Percentiles rank a stretch among this genome's conserved stretches.
These are phyloP conservation scores for Populus deltoides DNA, from an alignment of 345 rosid species.

Conservation along the genomic window DNA sequence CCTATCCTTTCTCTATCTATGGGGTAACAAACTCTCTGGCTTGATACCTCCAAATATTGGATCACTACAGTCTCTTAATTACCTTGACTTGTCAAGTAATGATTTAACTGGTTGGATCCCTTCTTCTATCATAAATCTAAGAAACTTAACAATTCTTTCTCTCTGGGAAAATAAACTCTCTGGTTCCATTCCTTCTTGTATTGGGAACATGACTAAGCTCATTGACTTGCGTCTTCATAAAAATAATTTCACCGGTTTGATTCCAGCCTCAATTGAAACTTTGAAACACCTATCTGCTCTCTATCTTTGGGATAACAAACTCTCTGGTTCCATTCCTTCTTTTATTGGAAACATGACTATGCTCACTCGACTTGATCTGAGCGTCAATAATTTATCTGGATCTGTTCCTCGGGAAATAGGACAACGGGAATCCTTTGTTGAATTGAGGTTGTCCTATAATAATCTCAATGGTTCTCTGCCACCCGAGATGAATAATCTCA, in stretches of 20 bases:
- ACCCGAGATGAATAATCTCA: too few species aligned
- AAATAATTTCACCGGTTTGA: too few species aligned
- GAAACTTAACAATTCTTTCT: neutral
- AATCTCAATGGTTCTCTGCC: too few species aligned
- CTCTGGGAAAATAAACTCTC: neutral
- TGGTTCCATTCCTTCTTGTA: too few species aligned
- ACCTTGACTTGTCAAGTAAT: neutral
- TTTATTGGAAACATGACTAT: too few species aligned
- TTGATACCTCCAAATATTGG: too few species aligned
- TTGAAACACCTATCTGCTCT: neutral
- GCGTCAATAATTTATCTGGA: neutral
- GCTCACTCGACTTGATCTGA: neutral
- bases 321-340: neutral
- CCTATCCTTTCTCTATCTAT: too few species aligned
- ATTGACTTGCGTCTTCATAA: too few species aligned
- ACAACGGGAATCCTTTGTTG: neutral
- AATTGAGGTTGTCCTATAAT: accelerated
- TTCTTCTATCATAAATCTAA: neutral
- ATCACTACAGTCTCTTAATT: neutral
- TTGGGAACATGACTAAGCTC: too few species aligned
- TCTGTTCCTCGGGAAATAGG: too few species aligned
- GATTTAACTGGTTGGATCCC: neutral
- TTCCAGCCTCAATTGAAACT: too few species aligned
- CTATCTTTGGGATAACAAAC: accelerated
- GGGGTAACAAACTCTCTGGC: too few species aligned